A percentile compares a stretch with the other conserved stretches of the same genome.
phyloP scores from a whole-genome alignment of 495 filamentous ascomycete species.

The Trichoderma erinaceum region DNA sequence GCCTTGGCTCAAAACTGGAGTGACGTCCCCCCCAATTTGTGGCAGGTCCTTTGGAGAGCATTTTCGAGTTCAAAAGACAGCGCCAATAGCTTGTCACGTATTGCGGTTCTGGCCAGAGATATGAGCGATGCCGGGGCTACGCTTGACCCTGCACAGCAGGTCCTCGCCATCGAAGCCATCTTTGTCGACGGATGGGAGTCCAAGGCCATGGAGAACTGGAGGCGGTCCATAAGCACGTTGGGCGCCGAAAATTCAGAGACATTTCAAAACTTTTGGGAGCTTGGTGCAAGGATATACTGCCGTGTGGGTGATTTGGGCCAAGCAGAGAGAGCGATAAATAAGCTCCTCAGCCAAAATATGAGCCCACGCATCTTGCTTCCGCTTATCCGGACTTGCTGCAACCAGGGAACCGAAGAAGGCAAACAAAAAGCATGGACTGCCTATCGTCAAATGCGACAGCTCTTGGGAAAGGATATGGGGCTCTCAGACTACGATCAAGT shows the following conservation, averaged over 20 bases:
- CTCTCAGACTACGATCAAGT: slow-evolving; percentile 72
- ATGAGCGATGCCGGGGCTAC: slow-evolving; percentile 48
- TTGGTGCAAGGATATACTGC: slow-evolving; percentile 63
- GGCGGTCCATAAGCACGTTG: slow-evolving; percentile 48
- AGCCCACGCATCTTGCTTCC: slow-evolving; percentile 59
- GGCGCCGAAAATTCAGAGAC: slow-evolving; percentile 43
- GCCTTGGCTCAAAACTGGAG: slow-evolving; percentile 38
- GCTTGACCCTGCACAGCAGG: slow-evolving; percentile 50
- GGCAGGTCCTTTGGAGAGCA: slow-evolving; percentile 51
- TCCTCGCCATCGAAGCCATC: slow-evolving; percentile 59
- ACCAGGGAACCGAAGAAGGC: slow-evolving; percentile 30
- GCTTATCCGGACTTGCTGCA: slow-evolving; percentile 49
- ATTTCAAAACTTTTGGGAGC: slow-evolving; percentile 55
- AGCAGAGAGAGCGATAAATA: slow-evolving; percentile 57
- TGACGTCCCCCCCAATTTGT: slow-evolving; percentile 43
- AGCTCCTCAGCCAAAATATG: slow-evolving; percentile 44
- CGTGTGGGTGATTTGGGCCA: slow-evolving; percentile 53
- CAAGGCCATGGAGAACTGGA: slow-evolving; percentile 60
- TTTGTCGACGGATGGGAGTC: slow-evolving; percentile 53
- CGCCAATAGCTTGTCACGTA: slow-evolving; percentile 51
- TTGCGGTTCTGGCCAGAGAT: slow-evolving; percentile 56
- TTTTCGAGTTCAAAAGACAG: slow-evolving; percentile 36
- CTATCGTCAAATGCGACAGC: slow-evolving; percentile 56
- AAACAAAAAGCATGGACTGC: slow-evolving; percentile 52
- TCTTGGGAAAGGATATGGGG: slow-evolving; percentile 55